Percentiles rank a stretch among this genome's conserved stretches.
phyloP scores from a whole-genome alignment of 2,329 filamentous ascomycete genomes.

The Scytalidium sp. region DNA sequence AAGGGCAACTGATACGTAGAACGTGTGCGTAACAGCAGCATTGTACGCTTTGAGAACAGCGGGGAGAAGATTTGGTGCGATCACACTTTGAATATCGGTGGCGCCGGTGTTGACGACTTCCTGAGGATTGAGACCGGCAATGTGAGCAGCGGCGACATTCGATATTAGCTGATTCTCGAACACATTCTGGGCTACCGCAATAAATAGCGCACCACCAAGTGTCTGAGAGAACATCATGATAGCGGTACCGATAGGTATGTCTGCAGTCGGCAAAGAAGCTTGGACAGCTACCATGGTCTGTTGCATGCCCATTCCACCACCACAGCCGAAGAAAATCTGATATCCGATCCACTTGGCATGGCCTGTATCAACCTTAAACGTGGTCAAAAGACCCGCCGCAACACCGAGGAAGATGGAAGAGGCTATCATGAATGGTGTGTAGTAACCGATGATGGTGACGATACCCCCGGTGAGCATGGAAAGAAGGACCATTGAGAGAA shows the following conservation, averaged over 20 bases:
- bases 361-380: slow-evolving; percentile 41
- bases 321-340: slow-evolving; percentile 20
- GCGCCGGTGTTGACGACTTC: slow-evolving; percentile 45
- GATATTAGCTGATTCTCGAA: slow-evolving; percentile 25
- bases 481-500: slow-evolving; percentile 23
- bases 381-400: slow-evolving; percentile 50
- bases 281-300: slow-evolving; percentile 18
- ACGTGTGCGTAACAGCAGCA: slow-evolving; percentile 45
- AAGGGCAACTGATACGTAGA: slow-evolving; percentile 51
- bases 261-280: slow-evolving; percentile 18
- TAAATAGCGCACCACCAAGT: slow-evolving; percentile 21
- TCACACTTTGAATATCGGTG: slow-evolving; percentile 54
- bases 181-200: slow-evolving; percentile 24
- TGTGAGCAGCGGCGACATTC: neutral
- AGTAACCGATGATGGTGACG: slow-evolving; percentile 46
- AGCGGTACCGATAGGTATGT: slow-evolving; percentile 21
- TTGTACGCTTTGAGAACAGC: slow-evolving; percentile 58
- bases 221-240: slow-evolving; percentile 20
- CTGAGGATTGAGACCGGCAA: slow-evolving; percentile 29
- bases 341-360: slow-evolving; percentile 32
- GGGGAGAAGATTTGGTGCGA: slow-evolving; percentile 45
- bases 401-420: slow-evolving; percentile 37
- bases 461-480: slow-evolving; percentile 25
- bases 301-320: slow-evolving; percentile 21
- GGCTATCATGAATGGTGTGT: slow-evolving; percentile 53